Base-by-base conservation (phyloP, 2,329 filamentous ascomycete species). In the Trichoderma sp. region DNA sequence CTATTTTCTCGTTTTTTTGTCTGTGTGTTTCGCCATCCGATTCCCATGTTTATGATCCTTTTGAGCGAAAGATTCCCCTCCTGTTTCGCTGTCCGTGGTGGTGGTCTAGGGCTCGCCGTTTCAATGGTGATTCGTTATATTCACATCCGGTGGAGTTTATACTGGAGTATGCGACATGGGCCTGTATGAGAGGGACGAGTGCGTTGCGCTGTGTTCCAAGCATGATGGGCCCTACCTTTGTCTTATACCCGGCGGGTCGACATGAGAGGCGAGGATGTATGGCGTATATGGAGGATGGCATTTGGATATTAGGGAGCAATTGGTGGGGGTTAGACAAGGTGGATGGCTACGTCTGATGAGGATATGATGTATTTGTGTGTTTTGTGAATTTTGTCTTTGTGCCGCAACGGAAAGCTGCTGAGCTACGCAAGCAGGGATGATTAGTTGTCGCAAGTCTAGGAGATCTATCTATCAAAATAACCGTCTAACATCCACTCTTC, bases 81-180 rank as follows among this genome's bases (percentile, higher is more conserved):
- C 17, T 71, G 69, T 71, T 68, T 58, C 63, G 69, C 63, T 47
- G 28, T 50, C 66, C 36, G 57, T 26, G 55, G 53, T 69, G 28
- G 34, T 69, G 57, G 34, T 70, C 17, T 43, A 57, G 43, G 43
- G 20, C 34, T 64, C 32, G 39, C 28, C 6, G 15, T 64, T 55
- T 70, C 47, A 36, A 34, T 53, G 65, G 53, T 69, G 26, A 30
- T 64, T 62, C 65, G 34, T 61, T 34, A 59, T 53, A 39, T 70
- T 50, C 68, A 58, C 43, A 28, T 70, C 55, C 26, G 43, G 64
- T 74, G 70, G 73, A 74, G 71, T 67, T 67, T 68, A 23, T 71
- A 68, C 62, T 58, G 64, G 78, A 79, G 77, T 79, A 76, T 71
- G 74, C 74, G 74, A 73, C 66, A 75, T 62, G 74, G 73, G 74